Conservation (phyloP, 345 rosid genomes). For the Aquilaria malaccensis region DNA sequence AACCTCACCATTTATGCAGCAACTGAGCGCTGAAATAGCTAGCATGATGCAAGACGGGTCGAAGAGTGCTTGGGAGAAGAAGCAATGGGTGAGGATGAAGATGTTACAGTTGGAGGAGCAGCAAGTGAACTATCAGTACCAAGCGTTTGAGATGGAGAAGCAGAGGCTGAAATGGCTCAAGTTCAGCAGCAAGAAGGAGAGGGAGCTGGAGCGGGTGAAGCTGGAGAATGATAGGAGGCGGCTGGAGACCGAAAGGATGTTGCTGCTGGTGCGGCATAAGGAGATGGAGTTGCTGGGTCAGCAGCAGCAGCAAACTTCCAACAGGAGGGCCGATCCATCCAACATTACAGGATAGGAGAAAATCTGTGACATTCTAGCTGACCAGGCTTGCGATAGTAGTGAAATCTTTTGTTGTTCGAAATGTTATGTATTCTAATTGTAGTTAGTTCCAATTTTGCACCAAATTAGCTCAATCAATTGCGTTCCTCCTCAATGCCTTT, state of each 20-base stretch:
- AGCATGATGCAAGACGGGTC: slow-evolving; percentile 43
- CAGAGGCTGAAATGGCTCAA: slow-evolving; percentile 90
- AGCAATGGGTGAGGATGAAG: slow-evolving; percentile 68
- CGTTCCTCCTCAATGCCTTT: no score
- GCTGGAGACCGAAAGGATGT: slow-evolving; percentile 78
- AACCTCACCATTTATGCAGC: slow-evolving; percentile 27
- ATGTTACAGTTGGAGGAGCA: slow-evolving; percentile 64
- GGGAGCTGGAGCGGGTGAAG: slow-evolving; percentile 90
- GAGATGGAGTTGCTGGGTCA: slow-evolving; percentile 55
- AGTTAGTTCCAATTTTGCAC: no score
- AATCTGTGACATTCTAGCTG: neutral
- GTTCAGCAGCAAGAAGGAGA: slow-evolving; percentile 79
- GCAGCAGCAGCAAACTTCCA: slow-evolving; percentile 36
- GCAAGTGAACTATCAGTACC: slow-evolving; percentile 48
- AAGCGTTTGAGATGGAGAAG: slow-evolving; percentile 79
- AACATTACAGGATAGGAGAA: slow-evolving; percentile 37
- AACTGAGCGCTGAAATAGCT: slow-evolving; percentile 37
- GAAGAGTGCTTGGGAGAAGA: slow-evolving; percentile 78
- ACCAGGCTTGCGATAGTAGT: no score
- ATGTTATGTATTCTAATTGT: no score
- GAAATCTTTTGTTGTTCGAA: no score
- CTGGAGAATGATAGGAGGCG: slow-evolving; percentile 57
- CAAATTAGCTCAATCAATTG: no score
- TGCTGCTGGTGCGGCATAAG: slow-evolving; percentile 50
- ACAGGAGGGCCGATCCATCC: slow-evolving; percentile 62